Conservation (phyloP, 2,329 filamentous ascomycete genomes). For the Cadophora gregata region DNA sequence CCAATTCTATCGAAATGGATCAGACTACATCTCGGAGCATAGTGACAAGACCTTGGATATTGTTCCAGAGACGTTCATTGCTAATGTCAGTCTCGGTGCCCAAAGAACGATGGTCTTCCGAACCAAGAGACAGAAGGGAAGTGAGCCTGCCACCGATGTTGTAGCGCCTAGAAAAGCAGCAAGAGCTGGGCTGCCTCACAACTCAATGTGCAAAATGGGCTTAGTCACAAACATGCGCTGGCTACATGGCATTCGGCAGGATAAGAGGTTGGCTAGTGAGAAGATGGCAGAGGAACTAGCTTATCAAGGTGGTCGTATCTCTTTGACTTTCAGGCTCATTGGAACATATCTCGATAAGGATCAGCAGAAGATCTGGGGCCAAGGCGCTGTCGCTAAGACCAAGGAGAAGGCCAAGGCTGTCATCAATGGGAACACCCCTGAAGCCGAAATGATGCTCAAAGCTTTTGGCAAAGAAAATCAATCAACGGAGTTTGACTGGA, state of each 20-base stretch:
- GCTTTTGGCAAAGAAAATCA: slow-evolving; percentile 90
- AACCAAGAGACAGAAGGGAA: slow-evolving; percentile 70
- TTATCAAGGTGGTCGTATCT: slow-evolving; percentile 80
- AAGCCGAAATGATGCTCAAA: slow-evolving; percentile 72
- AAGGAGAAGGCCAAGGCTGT: slow-evolving; percentile 65
- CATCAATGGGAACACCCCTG: slow-evolving; percentile 70
- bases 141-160: slow-evolving; percentile 34
- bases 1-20: slow-evolving; percentile 87
- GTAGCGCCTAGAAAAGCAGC: slow-evolving; percentile 46
- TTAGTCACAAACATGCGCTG: slow-evolving; percentile 81
- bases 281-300: slow-evolving; percentile 75
- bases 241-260: slow-evolving; percentile 90
- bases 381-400: slow-evolving; percentile 78
- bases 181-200: slow-evolving; percentile 80
- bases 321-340: slow-evolving; percentile 88
- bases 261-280: slow-evolving; percentile 74
- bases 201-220: slow-evolving; percentile 86
- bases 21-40: slow-evolving; percentile 94
- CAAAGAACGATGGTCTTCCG: slow-evolving; percentile 89
- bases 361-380: slow-evolving; percentile 82
- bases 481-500: slow-evolving; percentile 74
- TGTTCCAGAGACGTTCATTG: slow-evolving; percentile 78
- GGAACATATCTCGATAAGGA: slow-evolving; percentile 78
- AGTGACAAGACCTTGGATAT: slow-evolving; percentile 98
- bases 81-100: slow-evolving; percentile 92